Percentiles rank a stretch among this genome's conserved stretches.
Conservation (phyloP, 2,329 filamentous ascomycete genomes). For the Aureobasidium sp. region DNA sequence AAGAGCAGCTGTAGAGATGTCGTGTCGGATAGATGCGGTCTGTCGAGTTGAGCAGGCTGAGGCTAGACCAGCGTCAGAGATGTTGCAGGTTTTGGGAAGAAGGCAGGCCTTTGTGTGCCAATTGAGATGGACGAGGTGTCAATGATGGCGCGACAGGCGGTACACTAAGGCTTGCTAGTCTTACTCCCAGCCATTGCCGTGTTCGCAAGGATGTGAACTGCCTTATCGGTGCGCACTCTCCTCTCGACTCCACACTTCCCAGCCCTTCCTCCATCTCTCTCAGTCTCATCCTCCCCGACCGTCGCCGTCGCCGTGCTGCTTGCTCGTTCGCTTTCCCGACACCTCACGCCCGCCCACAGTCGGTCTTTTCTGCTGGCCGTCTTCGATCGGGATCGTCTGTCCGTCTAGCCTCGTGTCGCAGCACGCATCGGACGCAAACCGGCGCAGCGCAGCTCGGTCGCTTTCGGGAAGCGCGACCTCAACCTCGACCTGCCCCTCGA, state of each 20-base stretch:
- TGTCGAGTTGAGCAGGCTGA: background rate
- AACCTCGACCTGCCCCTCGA: slow-evolving; percentile 7
- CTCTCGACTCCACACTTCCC: slow-evolving; percentile 12
- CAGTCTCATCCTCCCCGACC: background rate
- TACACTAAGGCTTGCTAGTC: slow-evolving; percentile 11
- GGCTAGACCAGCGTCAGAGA: background rate
- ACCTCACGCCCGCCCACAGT: background rate
- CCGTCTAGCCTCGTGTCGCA: background rate
- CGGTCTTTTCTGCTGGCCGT: background rate
- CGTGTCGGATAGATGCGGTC: background rate
- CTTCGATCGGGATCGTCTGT: background rate
- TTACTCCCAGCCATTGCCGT: slow-evolving; percentile 13
- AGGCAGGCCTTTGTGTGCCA: background rate
- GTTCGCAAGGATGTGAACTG: slow-evolving; percentile 9
- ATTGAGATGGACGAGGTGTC: slow-evolving; percentile 5
- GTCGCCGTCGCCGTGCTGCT: slow-evolving; percentile 8
- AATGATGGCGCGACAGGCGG: slow-evolving; percentile 12
- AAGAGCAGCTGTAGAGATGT: background rate
- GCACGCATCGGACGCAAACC: background rate
- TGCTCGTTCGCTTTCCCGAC: background rate
- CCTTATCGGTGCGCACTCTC: slow-evolving; percentile 8
- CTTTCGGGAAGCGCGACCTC: background rate
- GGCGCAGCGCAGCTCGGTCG: slow-evolving; percentile 5
- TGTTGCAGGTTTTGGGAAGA: background rate
- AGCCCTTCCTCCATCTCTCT: slow-evolving; percentile 11